A percentile compares a stretch with the other conserved stretches of the same genome.
Evolutionary conservation across 2,329 filamentous ascomycete species (phyloP).

Genomic region (Talaromyces sp.): DNA sequence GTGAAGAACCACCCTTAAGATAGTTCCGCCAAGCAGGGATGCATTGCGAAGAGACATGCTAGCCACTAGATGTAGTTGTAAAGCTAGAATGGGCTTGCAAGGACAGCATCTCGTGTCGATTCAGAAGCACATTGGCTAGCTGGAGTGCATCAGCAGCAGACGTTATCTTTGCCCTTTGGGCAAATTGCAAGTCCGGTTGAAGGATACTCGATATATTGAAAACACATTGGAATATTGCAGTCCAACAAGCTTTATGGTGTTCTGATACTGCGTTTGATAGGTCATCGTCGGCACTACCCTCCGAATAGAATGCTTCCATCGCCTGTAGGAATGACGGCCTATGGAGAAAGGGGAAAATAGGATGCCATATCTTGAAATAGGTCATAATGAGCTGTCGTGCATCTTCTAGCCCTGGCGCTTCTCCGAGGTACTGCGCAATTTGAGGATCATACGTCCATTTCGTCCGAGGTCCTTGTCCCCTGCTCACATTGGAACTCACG

Average conservation of each 20-base stretch:
- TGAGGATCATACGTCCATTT: constrained; percentile 32
- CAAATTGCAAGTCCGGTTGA: constrained; percentile 34
- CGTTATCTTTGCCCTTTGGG: constrained; percentile 38
- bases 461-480: constrained; percentile 13
- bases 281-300: background rate
- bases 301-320: constrained; percentile 45
- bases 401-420: constrained; percentile 30
- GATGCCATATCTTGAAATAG: constrained; percentile 55
- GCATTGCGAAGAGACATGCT: constrained; percentile 52
- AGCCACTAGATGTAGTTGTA: constrained; percentile 51
- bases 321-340: constrained; percentile 51
- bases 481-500: constrained; percentile 23
- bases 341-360: constrained; percentile 53
- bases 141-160: constrained; percentile 40
- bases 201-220: constrained; percentile 49
- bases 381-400: constrained; percentile 48
- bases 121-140: constrained; percentile 39
- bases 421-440: constrained; percentile 29
- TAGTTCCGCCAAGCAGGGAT: constrained; percentile 50
- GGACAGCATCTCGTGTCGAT: constrained; percentile 47
- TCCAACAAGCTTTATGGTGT: constrained; percentile 32
- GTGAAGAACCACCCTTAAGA: constrained; percentile 51
- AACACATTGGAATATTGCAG: constrained; percentile 51
- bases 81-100: constrained; percentile 51
- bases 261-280: constrained; percentile 15